phyloP scores from a whole-genome alignment of 306 rosid species.

The Abrus pulchellus region DNA sequence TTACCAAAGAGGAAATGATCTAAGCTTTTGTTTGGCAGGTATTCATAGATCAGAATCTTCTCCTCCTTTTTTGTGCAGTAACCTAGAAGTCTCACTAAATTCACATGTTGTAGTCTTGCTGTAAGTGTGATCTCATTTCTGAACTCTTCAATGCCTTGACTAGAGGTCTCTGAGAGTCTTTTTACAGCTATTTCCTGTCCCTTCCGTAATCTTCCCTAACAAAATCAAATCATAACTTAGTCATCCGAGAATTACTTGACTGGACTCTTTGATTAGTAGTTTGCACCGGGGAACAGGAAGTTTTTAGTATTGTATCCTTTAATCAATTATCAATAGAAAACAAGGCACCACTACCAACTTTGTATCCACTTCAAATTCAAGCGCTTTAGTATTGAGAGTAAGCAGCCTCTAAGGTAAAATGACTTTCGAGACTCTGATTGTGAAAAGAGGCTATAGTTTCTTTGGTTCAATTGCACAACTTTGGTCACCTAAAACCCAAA shows the following conservation, averaged over 20 bases:
- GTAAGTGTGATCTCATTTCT: constrained; percentile 59
- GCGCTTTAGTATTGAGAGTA: background rate
- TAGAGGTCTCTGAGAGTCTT: constrained; percentile 60
- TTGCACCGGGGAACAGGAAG: background rate
- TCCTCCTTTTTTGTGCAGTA: constrained; percentile 58
- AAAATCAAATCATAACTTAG: constrained; percentile 33
- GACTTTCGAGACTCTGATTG: background rate
- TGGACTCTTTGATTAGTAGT: background rate
- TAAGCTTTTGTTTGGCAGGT: constrained; percentile 66
- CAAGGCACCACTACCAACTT: constrained; percentile 12
- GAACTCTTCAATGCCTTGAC: constrained; percentile 64
- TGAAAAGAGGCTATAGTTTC: constrained; percentile 2
- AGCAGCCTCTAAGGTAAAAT: constrained; percentile 19
- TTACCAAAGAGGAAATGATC: constrained; percentile 62
- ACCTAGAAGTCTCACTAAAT: constrained; percentile 66
- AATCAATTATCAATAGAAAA: background rate
- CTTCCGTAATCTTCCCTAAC: constrained; percentile 55
- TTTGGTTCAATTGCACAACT: background rate
- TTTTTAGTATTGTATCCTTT: background rate
- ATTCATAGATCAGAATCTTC: constrained; percentile 63
- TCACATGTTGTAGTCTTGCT: constrained; percentile 65
- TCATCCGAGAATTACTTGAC: constrained; percentile 1
- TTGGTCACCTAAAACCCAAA: too few relatives aligned
- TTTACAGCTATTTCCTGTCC: constrained; percentile 66
- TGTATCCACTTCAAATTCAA: background rate